Evolutionary conservation across 169 alveolate genomes (phyloP), one percentile per base, ranked within the genome.

Genomic region (Neospora caninum): DNA sequence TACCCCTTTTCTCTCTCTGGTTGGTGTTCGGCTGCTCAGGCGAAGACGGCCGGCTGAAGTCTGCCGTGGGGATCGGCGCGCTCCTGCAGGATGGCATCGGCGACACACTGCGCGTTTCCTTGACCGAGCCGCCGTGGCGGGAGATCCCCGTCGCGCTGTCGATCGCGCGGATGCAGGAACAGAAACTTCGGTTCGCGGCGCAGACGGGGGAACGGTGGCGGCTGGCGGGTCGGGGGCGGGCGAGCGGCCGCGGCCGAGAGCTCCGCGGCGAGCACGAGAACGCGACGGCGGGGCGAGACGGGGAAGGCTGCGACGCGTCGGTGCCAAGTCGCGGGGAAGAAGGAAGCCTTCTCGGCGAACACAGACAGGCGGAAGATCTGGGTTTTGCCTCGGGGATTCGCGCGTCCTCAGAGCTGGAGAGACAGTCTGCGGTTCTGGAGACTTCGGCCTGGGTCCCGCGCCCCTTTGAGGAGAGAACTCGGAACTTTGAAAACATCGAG

Each of bases 101-200:
- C 53, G 98, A 97, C 91, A 97, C 98, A 36, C 96, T 97, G 82
- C 69, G 98, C n/a, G 97, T 96, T 88, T 97, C 98, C n/a, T 92
- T 97, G 58, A 97, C 98, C 0, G 98, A 97, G 91, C 98, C 96
- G 86, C 98, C 98, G 6, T 97, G 98, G 98, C 91, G 89, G 43
- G 98, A 97, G 80, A 92, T 97, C 34, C 88, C 94, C 27, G 97
- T 97, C 38, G 96, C 96, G 67, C 80, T 95, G 53, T 92, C 95
- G 53, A 82, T 97, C 82, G 83, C 93, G 83, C 91, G 93, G 82
- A 36, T 94, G 92, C 92, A 94, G 88, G 82, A 92, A 93, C 87
- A 78, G 93, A 91, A 93, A 86, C 36, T 91, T 69, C 91, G 43
- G 25, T 43, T 29, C 84, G 4, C 54, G 36, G 18, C 54, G 16